Base-by-base conservation (phyloP, 129 eudicot species). In the Solidago caesia region DNA sequence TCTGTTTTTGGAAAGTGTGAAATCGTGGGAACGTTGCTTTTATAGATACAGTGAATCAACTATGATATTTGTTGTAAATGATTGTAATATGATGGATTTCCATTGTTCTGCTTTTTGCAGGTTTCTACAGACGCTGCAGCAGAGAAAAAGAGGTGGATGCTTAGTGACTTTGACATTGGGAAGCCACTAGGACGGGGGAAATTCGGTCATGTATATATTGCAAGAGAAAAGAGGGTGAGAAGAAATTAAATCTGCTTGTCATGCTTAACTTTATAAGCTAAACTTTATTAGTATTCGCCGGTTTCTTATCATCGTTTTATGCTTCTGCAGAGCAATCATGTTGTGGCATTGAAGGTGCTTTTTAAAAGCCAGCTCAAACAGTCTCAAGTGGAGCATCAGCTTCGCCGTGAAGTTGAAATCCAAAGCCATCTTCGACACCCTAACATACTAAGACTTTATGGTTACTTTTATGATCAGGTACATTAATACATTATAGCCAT, bases 321-420 rank as follows among this genome's bases (percentile, higher is more conserved):
- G 42, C 51, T 64, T 51, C 71, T 78, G 70, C 96, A 94, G 97
- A 94, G 98, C 84, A 90, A 90, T 68, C 98, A 94, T 72, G 72
- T 94, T 71, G 96, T 94, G 52, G 98, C 98, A 48, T 84, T 94
- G 5, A 94, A 94, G 75, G 98, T 94, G 39, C 83, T 94, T 44
- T 94, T 91, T 70, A 94, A 90, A 82, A 88, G 86, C 85, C 98
- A 94, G 76, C 82, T 94, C 73, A 90, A 94, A 72, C 91, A 86
- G 84, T 90, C 97, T 72, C 98, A 94, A 82, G 98, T 94, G 49
- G 98, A 94, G 81, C 98, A 90, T 76, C 97, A 94, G 74, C 92
- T 90, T 52, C 96, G 98, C 9, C 92, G 98, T 10, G 98, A 94
- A 87, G 97, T 94, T 56, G 98, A 94, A 78, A 94, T 94, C 60